Percentiles rank a stretch among this genome's conserved stretches.
phyloP scores from a whole-genome alignment of 2,329 filamentous ascomycete species.

The Calonectria hongkongensis region DNA sequence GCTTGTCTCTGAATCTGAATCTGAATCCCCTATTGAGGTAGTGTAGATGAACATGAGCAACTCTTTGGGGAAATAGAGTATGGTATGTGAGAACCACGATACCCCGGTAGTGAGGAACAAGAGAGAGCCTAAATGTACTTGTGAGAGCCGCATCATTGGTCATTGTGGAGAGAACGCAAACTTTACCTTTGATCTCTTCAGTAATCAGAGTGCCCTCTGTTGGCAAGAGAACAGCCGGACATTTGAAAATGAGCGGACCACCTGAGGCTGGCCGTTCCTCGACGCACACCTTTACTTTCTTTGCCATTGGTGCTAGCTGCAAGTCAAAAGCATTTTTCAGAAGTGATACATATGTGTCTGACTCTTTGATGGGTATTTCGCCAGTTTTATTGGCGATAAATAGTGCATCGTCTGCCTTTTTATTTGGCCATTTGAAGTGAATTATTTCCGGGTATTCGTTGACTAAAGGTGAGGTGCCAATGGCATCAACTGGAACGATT shows the following conservation, averaged over 20 bases:
- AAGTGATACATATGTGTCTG: neutral
- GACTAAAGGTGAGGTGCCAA: neutral
- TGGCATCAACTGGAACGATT: neutral
- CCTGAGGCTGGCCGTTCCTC: neutral
- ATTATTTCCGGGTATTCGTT: conserved; percentile 12
- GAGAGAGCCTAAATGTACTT: neutral
- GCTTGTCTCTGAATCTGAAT: neutral
- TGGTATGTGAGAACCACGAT: conserved; percentile 10
- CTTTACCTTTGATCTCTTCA: neutral
- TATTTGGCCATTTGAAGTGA: conserved; percentile 12
- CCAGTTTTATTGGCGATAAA: neutral
- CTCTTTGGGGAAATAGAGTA: neutral
- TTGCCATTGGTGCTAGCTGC: neutral
- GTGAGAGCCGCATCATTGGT: neutral
- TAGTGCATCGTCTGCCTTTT: neutral
- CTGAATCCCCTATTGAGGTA: neutral
- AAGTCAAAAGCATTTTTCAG: neutral
- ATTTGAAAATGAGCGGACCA: neutral
- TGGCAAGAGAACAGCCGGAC: neutral
- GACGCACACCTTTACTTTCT: neutral
- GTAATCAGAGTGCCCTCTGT: neutral
- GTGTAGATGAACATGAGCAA: neutral
- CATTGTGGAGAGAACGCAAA: neutral
- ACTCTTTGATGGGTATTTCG: neutral
- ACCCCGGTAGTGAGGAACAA: neutral